Evolutionary conservation across 345 rosid species (phyloP).

Genomic region (Populus pruinosa): DNA sequence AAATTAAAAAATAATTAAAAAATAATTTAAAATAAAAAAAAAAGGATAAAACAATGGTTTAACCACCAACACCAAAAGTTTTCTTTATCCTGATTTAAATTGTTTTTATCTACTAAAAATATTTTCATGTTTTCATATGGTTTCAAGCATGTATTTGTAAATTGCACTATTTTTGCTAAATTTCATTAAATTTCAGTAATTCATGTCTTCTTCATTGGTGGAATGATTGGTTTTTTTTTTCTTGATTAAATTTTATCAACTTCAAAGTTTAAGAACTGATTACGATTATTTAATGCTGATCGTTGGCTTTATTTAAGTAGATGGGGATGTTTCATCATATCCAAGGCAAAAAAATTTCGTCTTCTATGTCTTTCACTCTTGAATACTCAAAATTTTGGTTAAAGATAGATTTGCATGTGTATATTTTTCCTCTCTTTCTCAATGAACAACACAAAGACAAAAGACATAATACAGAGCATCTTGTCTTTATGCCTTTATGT

Average conservation of each 20-base stretch:
- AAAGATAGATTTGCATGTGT: neutral
- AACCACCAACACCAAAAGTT: no score
- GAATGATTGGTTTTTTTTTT: neutral
- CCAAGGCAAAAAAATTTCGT: slow-evolving; percentile 33
- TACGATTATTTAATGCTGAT: slow-evolving; percentile 5
- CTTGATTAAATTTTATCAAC: neutral
- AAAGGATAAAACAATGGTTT: no score
- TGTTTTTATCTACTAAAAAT: neutral
- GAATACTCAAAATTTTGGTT: slow-evolving; percentile 14
- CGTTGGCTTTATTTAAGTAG: slow-evolving; percentile 9
- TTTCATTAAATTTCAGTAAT: neutral
- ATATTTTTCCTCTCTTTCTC: neutral
- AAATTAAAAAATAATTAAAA: no score
- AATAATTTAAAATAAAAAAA: no score
- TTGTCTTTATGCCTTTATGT: slow-evolving; percentile 18
- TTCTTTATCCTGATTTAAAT: neutral
- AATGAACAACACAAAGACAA: slow-evolving; percentile 25
- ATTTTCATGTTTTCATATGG: neutral
- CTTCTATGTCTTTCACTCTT: slow-evolving; percentile 30
- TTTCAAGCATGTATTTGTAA: neutral
- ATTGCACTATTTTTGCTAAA: neutral
- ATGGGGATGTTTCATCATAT: slow-evolving; percentile 29
- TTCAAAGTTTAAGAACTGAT: neutral
- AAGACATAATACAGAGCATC: slow-evolving; percentile 7
- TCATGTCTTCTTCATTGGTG: slow-evolving; percentile 3